Percentiles rank a stretch among this genome's conserved stretches.
These are phyloP conservation scores for Trametes sp. DNA, from an alignment of 1,284 basidiomycete genomes.

Conservation along the genomic window DNA sequence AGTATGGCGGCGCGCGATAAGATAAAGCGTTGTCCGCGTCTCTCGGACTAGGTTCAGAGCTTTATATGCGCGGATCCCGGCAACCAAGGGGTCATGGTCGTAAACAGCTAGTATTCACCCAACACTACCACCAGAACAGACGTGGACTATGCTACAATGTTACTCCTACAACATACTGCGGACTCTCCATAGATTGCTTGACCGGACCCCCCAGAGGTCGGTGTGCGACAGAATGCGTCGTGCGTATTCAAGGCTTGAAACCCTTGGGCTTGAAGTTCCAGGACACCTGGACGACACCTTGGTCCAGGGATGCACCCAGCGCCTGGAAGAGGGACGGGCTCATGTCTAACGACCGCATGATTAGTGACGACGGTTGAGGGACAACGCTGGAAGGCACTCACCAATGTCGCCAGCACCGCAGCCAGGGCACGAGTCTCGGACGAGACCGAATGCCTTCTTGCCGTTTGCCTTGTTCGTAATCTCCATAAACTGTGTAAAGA, in stretches of 20 bases:
- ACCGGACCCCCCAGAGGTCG: background rate
- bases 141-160: conserved; percentile 12
- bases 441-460: conserved; percentile 38
- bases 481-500: conserved; percentile 30
- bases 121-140: background rate
- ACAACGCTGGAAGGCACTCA: conserved; percentile 22
- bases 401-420: conserved; percentile 44
- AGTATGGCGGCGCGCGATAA: conserved; percentile 15
- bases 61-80: background rate
- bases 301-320: conserved; percentile 33
- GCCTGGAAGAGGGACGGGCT: conserved; percentile 39
- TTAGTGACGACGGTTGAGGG: no score
- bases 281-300: conserved; percentile 37
- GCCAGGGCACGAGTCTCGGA: conserved; percentile 44
- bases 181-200: no score
- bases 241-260: conserved; percentile 20
- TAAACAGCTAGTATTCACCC: conserved; percentile 16
- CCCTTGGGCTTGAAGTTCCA: conserved; percentile 39
- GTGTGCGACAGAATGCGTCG: background rate
- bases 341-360: conserved; percentile 32
- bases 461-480: conserved; percentile 43
- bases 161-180: background rate
- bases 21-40: conserved; percentile 14
- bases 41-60: background rate
- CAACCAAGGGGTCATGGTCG: background rate